Evolutionary conservation across 2,329 filamentous ascomycete species (phyloP).

Genomic region (Aspergillus aculeatinus): DNA sequence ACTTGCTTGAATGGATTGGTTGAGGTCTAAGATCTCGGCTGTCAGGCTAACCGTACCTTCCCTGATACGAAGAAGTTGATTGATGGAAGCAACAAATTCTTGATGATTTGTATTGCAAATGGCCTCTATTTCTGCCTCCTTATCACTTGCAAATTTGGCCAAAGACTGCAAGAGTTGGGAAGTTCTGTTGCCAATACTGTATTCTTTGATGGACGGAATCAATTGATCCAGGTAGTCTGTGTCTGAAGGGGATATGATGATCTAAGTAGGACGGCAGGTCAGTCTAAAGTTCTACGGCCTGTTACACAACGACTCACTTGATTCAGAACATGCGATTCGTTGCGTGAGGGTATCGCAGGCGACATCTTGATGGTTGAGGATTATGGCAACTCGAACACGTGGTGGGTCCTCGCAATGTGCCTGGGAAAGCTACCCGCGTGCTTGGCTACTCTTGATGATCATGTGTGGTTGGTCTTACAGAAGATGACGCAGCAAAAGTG

Average conservation of each 20-base stretch:
- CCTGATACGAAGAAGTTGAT: slow-evolving; percentile 86
- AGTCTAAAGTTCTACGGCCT: slow-evolving; percentile 4
- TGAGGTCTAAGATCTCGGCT: slow-evolving; percentile 85
- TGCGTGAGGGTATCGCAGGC: slow-evolving; percentile 33
- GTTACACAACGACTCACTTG: slow-evolving; percentile 30
- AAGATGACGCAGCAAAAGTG: too few species aligned
- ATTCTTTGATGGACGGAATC: slow-evolving; percentile 91
- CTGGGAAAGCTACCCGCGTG: background rate
- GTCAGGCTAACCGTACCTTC: slow-evolving; percentile 88
- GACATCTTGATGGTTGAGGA: slow-evolving; percentile 29
- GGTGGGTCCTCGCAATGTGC: background rate
- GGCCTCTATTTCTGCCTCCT: slow-evolving; percentile 86
- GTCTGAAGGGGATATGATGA: slow-evolving; percentile 88
- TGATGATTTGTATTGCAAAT: slow-evolving; percentile 96
- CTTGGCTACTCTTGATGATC: background rate
- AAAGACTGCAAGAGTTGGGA: slow-evolving; percentile 74
- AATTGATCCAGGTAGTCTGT: slow-evolving; percentile 93
- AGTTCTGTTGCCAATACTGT: slow-evolving; percentile 71
- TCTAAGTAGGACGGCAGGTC: slow-evolving; percentile 53
- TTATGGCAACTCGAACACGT: background rate
- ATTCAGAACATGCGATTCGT: slow-evolving; percentile 41
- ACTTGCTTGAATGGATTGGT: slow-evolving; percentile 90
- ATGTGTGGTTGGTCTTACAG: background rate
- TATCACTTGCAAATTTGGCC: slow-evolving; percentile 77
- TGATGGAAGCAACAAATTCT: slow-evolving; percentile 91